phyloP scores from a whole-genome alignment of 2,329 filamentous ascomycete genomes.

The Aspergillus melleus region DNA sequence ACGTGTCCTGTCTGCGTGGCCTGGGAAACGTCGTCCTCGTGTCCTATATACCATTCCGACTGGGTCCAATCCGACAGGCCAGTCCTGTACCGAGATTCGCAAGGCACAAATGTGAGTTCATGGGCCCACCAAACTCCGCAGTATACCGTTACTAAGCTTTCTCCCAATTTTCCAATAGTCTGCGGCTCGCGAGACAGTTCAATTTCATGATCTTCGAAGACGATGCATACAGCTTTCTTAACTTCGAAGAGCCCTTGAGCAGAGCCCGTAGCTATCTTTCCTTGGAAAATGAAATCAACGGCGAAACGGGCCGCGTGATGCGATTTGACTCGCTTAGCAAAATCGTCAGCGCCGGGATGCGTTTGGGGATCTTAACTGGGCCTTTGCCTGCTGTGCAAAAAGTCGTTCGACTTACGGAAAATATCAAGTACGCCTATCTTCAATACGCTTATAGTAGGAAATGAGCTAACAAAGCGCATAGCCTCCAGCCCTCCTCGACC shows the following conservation, averaged over 20 bases:
- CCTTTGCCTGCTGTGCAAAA: background rate
- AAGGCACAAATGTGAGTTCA: slow-evolving; percentile 1
- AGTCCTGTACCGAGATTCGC: slow-evolving; percentile 7
- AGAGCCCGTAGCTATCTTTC: slow-evolving; percentile 3
- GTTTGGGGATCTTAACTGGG: slow-evolving; percentile 1
- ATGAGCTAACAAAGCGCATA: background rate
- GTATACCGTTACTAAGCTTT: too few relatives aligned
- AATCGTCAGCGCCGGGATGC: slow-evolving; percentile 5
- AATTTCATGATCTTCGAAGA: slow-evolving; percentile 3
- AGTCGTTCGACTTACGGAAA: slow-evolving; percentile 4
- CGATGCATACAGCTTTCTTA: slow-evolving; percentile 1
- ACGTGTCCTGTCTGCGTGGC: background rate
- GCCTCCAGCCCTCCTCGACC: slow-evolving; percentile 4
- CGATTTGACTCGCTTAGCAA: slow-evolving; percentile 11
- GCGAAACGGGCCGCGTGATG: slow-evolving; percentile 5
- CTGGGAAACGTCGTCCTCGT: background rate
- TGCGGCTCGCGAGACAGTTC: background rate
- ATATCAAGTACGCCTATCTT: background rate
- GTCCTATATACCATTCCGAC: slow-evolving; percentile 8
- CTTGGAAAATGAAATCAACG: background rate
- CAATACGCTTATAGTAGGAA: too few relatives aligned
- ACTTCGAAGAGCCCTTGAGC: background rate
- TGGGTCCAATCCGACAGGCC: slow-evolving; percentile 8
- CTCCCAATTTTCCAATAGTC: background rate
- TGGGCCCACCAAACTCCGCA: too few relatives aligned